Percentiles rank a stretch among this genome's conserved stretches.
Conservation (phyloP, 768 basidiomycete genomes). For the Tricholoma matsutake region DNA sequence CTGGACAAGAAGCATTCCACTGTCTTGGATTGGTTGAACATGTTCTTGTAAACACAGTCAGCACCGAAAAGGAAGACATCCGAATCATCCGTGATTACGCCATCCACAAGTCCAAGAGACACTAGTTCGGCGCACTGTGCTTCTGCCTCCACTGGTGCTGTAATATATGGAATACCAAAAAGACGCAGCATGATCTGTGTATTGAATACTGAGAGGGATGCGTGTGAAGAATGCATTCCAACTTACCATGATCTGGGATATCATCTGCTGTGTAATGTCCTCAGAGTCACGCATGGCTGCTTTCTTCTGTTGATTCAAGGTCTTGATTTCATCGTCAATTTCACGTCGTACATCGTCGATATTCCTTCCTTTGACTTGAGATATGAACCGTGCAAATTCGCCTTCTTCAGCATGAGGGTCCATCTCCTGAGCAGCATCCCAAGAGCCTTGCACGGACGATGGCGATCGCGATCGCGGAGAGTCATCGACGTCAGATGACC, state of each 20-base stretch:
- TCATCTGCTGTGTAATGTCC: conserved; percentile 93
- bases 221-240: not conserved
- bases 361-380: conserved; percentile 85
- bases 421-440: conserved; percentile 88
- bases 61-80: conserved; percentile 99
- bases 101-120: conserved; percentile 83
- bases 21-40: conserved; percentile 99
- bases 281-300: conserved; percentile 92
- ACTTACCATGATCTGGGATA: conserved; percentile 74
- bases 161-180: conserved; percentile 97
- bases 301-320: conserved; percentile 79
- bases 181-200: conserved; percentile 81
- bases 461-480: conserved; percentile 20
- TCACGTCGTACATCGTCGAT: conserved; percentile 79
- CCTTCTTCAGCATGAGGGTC: conserved; percentile 75
- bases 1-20: conserved; percentile 90
- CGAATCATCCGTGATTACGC: conserved; percentile 98
- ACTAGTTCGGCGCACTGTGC: conserved; percentile 96
- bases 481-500: conserved; percentile 13
- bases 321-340: conserved; percentile 88
- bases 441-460: conserved; percentile 41
- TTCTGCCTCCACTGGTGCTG: conserved; percentile 99
- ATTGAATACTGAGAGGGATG: not conserved
- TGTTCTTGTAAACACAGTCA: conserved; percentile 94
- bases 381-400: conserved; percentile 90